phyloP scores from a whole-genome alignment of 768 basidiomycete genomes.

The Kwoniella bestiolae region DNA sequence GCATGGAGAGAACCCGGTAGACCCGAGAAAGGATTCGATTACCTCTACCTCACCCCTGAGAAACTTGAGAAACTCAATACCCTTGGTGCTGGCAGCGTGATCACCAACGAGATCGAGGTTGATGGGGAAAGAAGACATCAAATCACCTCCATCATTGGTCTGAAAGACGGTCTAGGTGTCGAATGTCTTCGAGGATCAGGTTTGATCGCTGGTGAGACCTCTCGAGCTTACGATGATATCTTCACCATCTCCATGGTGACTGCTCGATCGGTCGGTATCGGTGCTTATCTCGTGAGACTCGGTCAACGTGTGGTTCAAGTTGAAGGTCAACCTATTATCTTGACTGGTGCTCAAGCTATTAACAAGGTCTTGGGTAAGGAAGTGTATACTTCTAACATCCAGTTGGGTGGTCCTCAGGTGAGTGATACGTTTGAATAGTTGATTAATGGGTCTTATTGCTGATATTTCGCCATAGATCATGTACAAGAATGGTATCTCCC shows the following conservation, averaged over 20 bases:
- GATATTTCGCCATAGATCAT: conserved; percentile 66
- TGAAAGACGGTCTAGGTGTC: conserved; percentile 96
- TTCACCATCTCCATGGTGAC: conserved; percentile 99
- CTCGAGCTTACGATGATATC: conserved; percentile 97
- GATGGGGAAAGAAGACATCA: conserved; percentile 86
- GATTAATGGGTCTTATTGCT: background rate
- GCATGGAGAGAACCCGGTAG: conserved; percentile 81
- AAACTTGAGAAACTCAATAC: conserved; percentile 86
- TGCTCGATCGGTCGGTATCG: conserved; percentile 97
- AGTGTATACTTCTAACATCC: conserved; percentile 97
- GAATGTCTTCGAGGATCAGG: conserved; percentile 95
- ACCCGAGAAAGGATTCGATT: conserved; percentile 94
- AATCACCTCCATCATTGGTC: conserved; percentile 93
- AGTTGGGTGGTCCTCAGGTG: conserved; percentile 94
- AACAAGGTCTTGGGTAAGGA: conserved; percentile 99
- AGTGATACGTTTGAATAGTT: conserved; percentile 7
- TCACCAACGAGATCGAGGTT: conserved; percentile 81
- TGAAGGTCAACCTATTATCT: conserved; percentile 98
- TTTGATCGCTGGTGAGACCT: conserved; percentile 97
- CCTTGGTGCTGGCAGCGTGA: conserved; percentile 77
- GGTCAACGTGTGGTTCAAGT: conserved; percentile 98
- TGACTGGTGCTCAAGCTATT: conserved; percentile 93
- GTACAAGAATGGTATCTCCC: conserved; percentile 99
- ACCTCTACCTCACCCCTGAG: conserved; percentile 92
- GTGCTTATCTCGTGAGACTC: conserved; percentile 96